Base-by-base conservation (phyloP, 148 eudicot genomes). In the Amaranthus cruentus region DNA sequence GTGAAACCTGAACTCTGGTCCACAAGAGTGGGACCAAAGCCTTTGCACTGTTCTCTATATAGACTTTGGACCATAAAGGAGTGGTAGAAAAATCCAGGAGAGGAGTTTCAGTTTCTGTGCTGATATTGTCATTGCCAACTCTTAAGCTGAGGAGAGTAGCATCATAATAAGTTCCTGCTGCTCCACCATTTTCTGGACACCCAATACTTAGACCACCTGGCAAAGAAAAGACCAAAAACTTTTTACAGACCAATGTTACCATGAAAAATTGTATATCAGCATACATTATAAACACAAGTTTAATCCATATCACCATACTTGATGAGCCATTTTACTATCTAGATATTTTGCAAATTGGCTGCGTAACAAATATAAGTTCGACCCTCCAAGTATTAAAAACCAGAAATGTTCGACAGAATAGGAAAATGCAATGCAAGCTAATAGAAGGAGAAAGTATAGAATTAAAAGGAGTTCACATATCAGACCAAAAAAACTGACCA, bases 1-100 rank as follows among this genome's bases (percentile, higher is more conserved):
- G 69, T 62, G 55, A 58, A 70, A 90, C 97, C 97, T 91, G 97
- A 77, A 91, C 97, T 91, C 97, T 85, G 68, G 89, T 89, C 97
- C 97, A 91, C 72, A 83, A 84, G 55, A 91, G 84, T 79, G 97
- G 97, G 67, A 91, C 97, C 83, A 91, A 84, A 71, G 85, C 97
- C 81, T 87, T 89, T 72, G 97, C 97, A 53, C 82, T 85, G 85
- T 88, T 89, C 84, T 91, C 97, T 78, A 91, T 83, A 73, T 72
- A 82, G 75, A 91, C 92, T 84, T 89, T 87, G 84, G 94, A 85
- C 97, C 92, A 89, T 55, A 86, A 79, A 28, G 94, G 97, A 66
- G 81, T 83, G 48, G 90, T 89, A 56, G 92, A 84, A 83, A 91
- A 91, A 80, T 83, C 94, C 85, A 91, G 77, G 76, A 91, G 68